A percentile compares a stretch with the other conserved stretches of the same genome.
phyloP scores from a whole-genome alignment of 768 basidiomycete genomes.

The Suillus bovinus region DNA sequence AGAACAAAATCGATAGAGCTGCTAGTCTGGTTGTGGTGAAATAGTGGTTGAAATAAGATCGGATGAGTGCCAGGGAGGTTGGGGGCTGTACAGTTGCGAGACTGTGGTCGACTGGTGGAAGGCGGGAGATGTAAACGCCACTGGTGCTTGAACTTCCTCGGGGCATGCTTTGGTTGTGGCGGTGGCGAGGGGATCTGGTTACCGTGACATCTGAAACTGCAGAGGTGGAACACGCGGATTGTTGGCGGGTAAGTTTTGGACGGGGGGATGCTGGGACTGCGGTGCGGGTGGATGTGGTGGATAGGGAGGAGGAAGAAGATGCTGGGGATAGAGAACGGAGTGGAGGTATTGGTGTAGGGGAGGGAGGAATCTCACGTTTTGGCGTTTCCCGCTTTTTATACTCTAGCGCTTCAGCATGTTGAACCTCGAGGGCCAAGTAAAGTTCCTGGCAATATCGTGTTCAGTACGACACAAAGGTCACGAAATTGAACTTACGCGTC shows the following conservation, averaged over 20 bases:
- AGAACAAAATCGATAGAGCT: conserved; percentile 42
- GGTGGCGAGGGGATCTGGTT: conserved; percentile 18
- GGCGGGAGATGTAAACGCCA: conserved; percentile 13
- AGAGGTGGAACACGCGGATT: conserved; percentile 24
- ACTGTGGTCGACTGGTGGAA: conserved; percentile 9
- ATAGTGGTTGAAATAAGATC: conserved; percentile 49
- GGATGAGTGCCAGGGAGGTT: conserved; percentile 42
- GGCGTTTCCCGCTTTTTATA: conserved; percentile 8
- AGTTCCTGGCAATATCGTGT: not conserved
- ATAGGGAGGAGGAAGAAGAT: conserved; percentile 67
- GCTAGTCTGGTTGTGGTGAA: conserved; percentile 47
- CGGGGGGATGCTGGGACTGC: conserved; percentile 48
- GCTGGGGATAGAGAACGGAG: conserved; percentile 45
- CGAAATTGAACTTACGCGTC: conserved; percentile 46
- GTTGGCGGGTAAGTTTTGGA: conserved; percentile 16
- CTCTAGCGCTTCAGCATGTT: conserved; percentile 36
- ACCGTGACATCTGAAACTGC: conserved; percentile 26
- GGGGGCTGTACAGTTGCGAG: conserved; percentile 20
- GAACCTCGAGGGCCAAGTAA: conserved; percentile 30
- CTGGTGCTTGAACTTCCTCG: conserved; percentile 18
- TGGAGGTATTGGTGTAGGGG: conserved; percentile 24
- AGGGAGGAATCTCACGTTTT: conserved; percentile 16
- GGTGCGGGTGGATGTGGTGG: conserved; percentile 73
- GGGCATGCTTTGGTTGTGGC: conserved; percentile 12
- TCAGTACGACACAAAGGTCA: conserved; percentile 10